phyloP scores from a whole-genome alignment of 495 filamentous ascomycete genomes.

The Podospora fimiseda region DNA sequence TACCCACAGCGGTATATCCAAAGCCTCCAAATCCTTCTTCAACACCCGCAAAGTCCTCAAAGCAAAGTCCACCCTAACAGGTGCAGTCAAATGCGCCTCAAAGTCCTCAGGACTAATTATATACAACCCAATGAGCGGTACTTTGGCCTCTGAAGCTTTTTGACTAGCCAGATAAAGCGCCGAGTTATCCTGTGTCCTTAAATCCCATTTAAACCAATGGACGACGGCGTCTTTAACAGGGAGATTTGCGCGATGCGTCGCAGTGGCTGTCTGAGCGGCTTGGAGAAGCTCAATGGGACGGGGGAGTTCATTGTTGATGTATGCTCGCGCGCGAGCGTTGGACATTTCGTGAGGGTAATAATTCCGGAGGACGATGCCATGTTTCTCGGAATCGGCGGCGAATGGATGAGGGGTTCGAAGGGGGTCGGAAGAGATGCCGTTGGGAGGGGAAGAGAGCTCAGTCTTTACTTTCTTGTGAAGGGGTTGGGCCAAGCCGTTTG shows the following conservation, averaged over 20 bases:
- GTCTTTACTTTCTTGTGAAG: constrained; percentile 14
- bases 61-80: constrained; percentile 73
- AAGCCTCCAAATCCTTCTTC: constrained; percentile 55
- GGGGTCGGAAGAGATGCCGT: constrained; percentile 13
- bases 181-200: constrained; percentile 69
- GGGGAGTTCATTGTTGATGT: constrained; percentile 57
- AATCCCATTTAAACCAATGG: constrained; percentile 88
- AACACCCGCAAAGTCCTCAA: constrained; percentile 61
- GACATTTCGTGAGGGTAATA: constrained; percentile 86
- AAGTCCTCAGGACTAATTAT: constrained; percentile 82
- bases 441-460: not conserved
- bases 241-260: constrained; percentile 36
- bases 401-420: constrained; percentile 37
- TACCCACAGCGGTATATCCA: constrained; percentile 76
- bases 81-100: constrained; percentile 69
- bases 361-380: constrained; percentile 65
- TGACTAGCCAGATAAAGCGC: constrained; percentile 60
- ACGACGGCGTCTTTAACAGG: constrained; percentile 59
- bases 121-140: constrained; percentile 70
- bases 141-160: constrained; percentile 54
- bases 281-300: constrained; percentile 63
- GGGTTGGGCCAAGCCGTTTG: not conserved
- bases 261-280: constrained; percentile 48
- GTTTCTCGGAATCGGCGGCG: constrained; percentile 48
- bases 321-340: constrained; percentile 65